A percentile compares a stretch with the other conserved stretches of the same genome.
Evolutionary conservation across 169 alveolate species (phyloP).

Genomic region (Eimeria falciformis): DNA sequence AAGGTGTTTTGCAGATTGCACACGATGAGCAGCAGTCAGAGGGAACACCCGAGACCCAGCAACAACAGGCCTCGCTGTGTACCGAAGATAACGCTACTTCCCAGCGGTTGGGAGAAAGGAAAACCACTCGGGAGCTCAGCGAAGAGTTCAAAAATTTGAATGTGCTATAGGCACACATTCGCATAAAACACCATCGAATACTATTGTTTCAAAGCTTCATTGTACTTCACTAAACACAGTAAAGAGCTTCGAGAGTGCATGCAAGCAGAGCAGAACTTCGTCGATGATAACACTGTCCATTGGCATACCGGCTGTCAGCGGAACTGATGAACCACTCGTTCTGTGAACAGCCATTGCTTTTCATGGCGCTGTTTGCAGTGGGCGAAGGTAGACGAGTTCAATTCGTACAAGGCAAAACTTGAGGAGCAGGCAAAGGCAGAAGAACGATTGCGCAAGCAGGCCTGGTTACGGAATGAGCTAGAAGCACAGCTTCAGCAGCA

Average conservation of each 20-base stretch:
- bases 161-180: too few species aligned
- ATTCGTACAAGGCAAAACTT: constrained; percentile 41
- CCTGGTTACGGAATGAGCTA: constrained; percentile 35
- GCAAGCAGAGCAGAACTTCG: too few species aligned
- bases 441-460: constrained; percentile 38
- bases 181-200: too few species aligned
- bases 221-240: too few species aligned
- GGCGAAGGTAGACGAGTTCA: constrained; percentile 63
- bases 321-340: too few species aligned
- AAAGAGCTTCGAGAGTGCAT: not conserved
- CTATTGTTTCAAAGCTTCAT: too few species aligned
- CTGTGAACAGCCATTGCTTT: not conserved
- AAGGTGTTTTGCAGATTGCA: not conserved
- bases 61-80: not conserved
- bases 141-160: constrained; percentile 65
- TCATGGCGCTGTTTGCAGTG: constrained; percentile 32
- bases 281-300: too few species aligned
- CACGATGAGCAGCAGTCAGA: not conserved
- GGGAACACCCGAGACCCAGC: not conserved
- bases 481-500: constrained; percentile 64
- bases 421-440: constrained; percentile 47
- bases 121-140: constrained; percentile 53
- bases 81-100: constrained; percentile 21
- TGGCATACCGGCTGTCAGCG: too few species aligned
- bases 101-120: constrained; percentile 14